Percentiles rank a stretch among this genome's conserved stretches.
Evolutionary conservation across 352 stramenopile species (phyloP).

Genomic region (Pythium dissotocum): DNA sequence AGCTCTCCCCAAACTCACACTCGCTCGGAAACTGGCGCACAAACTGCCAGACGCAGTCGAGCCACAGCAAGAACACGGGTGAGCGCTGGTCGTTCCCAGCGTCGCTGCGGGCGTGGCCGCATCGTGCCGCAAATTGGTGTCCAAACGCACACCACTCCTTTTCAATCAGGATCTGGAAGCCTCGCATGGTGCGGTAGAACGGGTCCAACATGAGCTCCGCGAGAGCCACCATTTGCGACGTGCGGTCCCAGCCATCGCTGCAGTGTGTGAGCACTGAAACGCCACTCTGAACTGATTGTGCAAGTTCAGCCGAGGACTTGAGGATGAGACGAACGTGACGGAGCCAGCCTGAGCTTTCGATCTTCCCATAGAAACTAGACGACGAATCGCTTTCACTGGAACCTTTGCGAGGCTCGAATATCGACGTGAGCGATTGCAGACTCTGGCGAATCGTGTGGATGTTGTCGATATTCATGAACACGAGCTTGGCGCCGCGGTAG

Average conservation of each 20-base stretch:
- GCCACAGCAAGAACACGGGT: conserved; percentile 98
- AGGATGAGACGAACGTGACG: conserved; percentile 94
- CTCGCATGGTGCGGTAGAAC: conserved; percentile 96
- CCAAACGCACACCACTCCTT: conserved; percentile 99
- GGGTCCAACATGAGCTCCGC: conserved; percentile 97
- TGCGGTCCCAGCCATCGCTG: conserved; percentile 99
- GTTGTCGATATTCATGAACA: conserved; percentile 99
- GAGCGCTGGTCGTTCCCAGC: conserved; percentile 93
- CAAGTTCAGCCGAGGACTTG: conserved; percentile 91
- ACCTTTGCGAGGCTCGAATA: conserved; percentile 78
- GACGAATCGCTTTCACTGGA: conserved; percentile 73
- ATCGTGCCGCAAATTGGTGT: conserved; percentile 96
- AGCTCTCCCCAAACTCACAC: conserved; percentile 97
- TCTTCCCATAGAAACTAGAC: conserved; percentile 82
- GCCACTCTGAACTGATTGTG: conserved; percentile 92
- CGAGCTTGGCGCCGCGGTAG: conserved; percentile 93
- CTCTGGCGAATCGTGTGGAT: conserved; percentile 97
- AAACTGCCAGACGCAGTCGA: conserved; percentile 98
- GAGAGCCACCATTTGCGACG: conserved; percentile 94
- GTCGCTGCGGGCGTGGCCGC: conserved; percentile 91
- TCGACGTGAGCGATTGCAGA: conserved; percentile 83
- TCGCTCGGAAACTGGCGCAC: conserved; percentile 94
- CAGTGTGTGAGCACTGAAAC: conserved; percentile 97
- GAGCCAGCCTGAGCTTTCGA: conserved; percentile 97
- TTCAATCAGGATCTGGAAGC: conserved; percentile 96